A percentile compares a stretch with the other conserved stretches of the same genome.
Evolutionary conservation across 2,329 filamentous ascomycete species (phyloP).

Genomic region (Aspergillus sclerotialis): DNA sequence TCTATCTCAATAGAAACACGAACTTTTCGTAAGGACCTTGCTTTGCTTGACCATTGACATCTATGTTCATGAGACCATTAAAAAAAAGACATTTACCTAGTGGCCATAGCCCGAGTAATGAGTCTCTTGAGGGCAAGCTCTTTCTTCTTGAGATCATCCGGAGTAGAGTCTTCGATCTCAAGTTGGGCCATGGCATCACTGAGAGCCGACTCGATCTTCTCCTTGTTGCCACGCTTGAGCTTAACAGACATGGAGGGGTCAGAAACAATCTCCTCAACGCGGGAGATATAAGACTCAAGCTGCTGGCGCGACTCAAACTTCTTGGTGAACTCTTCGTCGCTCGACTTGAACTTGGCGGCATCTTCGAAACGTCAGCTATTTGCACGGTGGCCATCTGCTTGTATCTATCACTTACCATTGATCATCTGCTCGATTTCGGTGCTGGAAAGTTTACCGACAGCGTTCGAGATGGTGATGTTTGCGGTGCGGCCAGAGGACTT

Average conservation of each 20-base stretch:
- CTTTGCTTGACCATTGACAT: too few species aligned
- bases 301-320: conserved; percentile 98
- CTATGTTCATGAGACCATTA: conserved; percentile 17
- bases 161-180: conserved; percentile 83
- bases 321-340: conserved; percentile 98
- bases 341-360: conserved; percentile 97
- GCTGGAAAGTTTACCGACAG: conserved; percentile 93
- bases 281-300: conserved; percentile 97
- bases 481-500: conserved; percentile 96
- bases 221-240: conserved; percentile 98
- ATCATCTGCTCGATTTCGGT: conserved; percentile 98
- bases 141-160: conserved; percentile 99
- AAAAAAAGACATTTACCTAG: conserved; percentile 55
- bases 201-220: conserved; percentile 97
- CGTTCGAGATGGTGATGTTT: conserved; percentile 99
- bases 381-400: too few species aligned
- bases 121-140: conserved; percentile 95
- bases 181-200: conserved; percentile 97
- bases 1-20: too few species aligned
- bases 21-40: too few species aligned
- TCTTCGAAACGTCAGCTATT: conserved; percentile 42
- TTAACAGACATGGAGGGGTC: conserved; percentile 94
- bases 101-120: conserved; percentile 97
- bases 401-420: conserved; percentile 63
- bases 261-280: conserved; percentile 97